Conservation (phyloP, 2,329 filamentous ascomycete genomes). For the Fusarium pseudograminearum region DNA sequence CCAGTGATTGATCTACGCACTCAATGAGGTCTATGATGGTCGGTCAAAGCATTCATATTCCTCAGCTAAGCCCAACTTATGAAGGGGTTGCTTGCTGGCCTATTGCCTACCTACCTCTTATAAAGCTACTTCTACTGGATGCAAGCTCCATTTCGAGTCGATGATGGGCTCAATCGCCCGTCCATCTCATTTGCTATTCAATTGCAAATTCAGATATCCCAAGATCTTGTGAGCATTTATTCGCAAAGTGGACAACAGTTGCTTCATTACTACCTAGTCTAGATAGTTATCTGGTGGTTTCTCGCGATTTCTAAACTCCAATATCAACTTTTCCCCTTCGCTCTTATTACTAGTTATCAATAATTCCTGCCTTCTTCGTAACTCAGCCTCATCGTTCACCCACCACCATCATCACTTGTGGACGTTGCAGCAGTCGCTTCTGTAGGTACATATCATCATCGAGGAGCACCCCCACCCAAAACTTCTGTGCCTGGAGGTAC, state of each 20-base stretch:
- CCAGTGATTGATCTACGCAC: background rate
- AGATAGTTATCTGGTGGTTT: too few relatives aligned
- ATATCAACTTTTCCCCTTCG: too few relatives aligned
- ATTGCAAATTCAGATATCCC: background rate
- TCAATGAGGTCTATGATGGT: conserved; percentile 2
- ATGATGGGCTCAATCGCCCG: conserved; percentile 32
- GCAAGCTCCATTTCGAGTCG: conserved; percentile 1
- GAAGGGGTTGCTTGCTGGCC: background rate
- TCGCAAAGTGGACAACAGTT: background rate
- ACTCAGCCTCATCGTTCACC: background rate
- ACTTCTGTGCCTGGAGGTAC: conserved; percentile 27
- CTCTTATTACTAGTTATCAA: too few relatives aligned
- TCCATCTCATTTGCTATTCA: background rate
- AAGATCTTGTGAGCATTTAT: background rate
- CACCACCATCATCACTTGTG: background rate
- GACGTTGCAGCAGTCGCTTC: background rate
- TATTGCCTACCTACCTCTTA: background rate
- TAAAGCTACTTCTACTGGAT: background rate
- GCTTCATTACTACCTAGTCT: background rate
- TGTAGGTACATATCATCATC: conserved; percentile 2
- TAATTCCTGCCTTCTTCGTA: background rate
- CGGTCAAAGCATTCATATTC: background rate
- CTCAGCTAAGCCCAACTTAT: background rate
- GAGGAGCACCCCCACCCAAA: conserved; percentile 1
- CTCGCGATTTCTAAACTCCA: too few relatives aligned